Evolutionary conservation across 2,329 filamentous ascomycete genomes (phyloP).

Genomic region (Aspergillus sp.): DNA sequence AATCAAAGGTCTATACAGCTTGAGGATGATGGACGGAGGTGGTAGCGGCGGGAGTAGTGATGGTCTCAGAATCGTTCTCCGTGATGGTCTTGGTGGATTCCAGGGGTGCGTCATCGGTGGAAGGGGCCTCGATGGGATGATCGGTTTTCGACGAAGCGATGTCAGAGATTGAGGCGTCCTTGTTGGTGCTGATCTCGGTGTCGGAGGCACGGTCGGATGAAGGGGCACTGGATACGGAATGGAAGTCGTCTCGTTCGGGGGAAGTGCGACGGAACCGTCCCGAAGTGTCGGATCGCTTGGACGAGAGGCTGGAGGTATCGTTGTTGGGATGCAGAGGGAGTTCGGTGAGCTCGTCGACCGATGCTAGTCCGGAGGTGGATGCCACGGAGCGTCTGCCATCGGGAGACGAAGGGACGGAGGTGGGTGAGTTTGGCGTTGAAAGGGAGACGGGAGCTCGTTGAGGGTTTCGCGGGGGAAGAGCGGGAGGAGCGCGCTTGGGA

Average conservation of each 20-base stretch:
- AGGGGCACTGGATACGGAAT: constrained; percentile 39
- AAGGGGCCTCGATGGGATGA: background rate
- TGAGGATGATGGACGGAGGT: background rate
- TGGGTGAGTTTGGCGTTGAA: constrained; percentile 24
- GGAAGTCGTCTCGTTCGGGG: constrained; percentile 41
- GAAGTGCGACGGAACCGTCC: constrained; percentile 15
- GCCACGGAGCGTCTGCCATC: constrained; percentile 21
- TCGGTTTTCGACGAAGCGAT: constrained; percentile 1
- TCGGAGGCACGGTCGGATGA: constrained; percentile 27
- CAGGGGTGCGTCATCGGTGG: background rate
- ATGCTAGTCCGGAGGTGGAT: constrained; percentile 23
- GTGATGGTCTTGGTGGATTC: background rate
- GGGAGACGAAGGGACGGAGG: constrained; percentile 25
- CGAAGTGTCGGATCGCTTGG: constrained; percentile 7
- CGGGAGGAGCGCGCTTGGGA: constrained; percentile 72
- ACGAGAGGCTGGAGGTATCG: constrained; percentile 12
- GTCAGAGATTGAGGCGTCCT: constrained; percentile 6
- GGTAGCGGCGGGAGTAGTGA: background rate
- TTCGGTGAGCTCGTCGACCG: constrained; percentile 18
- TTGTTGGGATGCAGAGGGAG: constrained; percentile 14
- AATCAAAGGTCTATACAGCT: background rate
- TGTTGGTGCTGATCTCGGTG: constrained; percentile 8
- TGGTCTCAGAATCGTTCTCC: background rate
- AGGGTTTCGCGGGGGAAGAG: constrained; percentile 75
- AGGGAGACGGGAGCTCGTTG: constrained; percentile 27